A percentile compares a stretch with the other conserved stretches of the same genome.
Conservation (phyloP, 2,329 filamentous ascomycete species). For the Penicillium brasilianum region DNA sequence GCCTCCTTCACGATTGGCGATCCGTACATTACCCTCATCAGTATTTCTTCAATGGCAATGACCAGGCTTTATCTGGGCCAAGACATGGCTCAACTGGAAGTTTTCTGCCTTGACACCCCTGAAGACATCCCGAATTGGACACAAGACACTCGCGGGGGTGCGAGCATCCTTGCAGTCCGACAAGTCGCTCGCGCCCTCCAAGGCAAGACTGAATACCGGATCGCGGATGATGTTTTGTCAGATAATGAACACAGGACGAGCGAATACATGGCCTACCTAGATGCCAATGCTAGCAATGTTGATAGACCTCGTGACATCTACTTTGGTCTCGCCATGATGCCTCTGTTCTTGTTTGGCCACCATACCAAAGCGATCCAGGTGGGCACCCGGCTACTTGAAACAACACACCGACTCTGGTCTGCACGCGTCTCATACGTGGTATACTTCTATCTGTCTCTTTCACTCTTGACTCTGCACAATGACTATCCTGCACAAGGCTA, state of each 20-base stretch:
- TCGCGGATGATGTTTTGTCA: constrained; percentile 56
- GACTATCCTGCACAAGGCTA: constrained; percentile 51
- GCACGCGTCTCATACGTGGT: constrained; percentile 49
- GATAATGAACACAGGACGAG: constrained; percentile 60
- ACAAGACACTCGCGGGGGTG: constrained; percentile 63
- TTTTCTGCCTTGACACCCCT: constrained; percentile 61
- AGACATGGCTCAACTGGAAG: constrained; percentile 63
- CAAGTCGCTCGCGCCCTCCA: constrained; percentile 65
- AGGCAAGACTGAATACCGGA: constrained; percentile 62
- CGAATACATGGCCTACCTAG: constrained; percentile 55
- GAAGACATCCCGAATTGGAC: constrained; percentile 64
- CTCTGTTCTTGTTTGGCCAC: constrained; percentile 54
- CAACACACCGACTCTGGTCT: constrained; percentile 53
- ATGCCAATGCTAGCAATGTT: constrained; percentile 53
- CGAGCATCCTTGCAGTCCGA: constrained; percentile 58
- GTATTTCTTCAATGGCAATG: constrained; percentile 63
- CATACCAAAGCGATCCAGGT: constrained; percentile 51
- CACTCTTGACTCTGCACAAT: constrained; percentile 50
- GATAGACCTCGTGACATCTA: constrained; percentile 62
- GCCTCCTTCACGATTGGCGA: constrained; percentile 63
- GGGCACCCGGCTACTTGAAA: constrained; percentile 47
- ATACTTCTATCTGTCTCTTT: constrained; percentile 54
- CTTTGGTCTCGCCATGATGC: constrained; percentile 54
- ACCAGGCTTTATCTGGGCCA: constrained; percentile 62
- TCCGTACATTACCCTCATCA: constrained; percentile 62